Conservation (phyloP, 2,329 filamentous ascomycete species). For the Dichotomopilus funicola region DNA sequence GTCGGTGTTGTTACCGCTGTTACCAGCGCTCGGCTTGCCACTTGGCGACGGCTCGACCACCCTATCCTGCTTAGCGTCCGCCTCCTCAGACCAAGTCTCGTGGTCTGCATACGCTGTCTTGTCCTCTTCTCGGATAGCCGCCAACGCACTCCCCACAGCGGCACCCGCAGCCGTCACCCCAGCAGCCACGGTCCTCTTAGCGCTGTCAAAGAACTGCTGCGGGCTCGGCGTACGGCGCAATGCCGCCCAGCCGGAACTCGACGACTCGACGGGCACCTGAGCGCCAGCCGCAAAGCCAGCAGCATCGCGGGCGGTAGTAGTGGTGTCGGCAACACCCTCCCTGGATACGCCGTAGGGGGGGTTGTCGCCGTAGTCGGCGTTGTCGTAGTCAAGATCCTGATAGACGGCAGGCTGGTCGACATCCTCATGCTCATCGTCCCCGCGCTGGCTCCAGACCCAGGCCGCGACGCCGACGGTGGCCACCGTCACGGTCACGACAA, state of each 20-base stretch:
- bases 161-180: conserved; percentile 78
- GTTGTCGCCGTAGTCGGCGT: conserved; percentile 44
- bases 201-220: conserved; percentile 79
- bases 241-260: conserved; percentile 58
- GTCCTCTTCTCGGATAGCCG: conserved; percentile 78
- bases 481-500: conserved; percentile 78
- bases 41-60: conserved; percentile 24
- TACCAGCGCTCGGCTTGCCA: no score
- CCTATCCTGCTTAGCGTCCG: conserved; percentile 56
- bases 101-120: conserved; percentile 75
- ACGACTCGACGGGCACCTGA: conserved; percentile 25
- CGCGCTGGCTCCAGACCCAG: conserved; percentile 90
- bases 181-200: conserved; percentile 72
- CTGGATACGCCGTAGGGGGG: conserved; percentile 41
- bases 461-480: conserved; percentile 80
- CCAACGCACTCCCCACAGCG: conserved; percentile 73
- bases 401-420: conserved; percentile 50
- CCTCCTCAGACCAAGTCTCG: conserved; percentile 88
- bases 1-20: conserved; percentile 20
- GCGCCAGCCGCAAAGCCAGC: conserved; percentile 33
- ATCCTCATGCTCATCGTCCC: conserved; percentile 54
- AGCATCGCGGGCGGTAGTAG: conserved; percentile 35
- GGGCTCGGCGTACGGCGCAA: conserved; percentile 78
- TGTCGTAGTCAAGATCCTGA: conserved; percentile 45
- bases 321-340: conserved; percentile 29